Base-by-base conservation (phyloP, 495 filamentous ascomycete species). In the Schizothecium vesticola region DNA sequence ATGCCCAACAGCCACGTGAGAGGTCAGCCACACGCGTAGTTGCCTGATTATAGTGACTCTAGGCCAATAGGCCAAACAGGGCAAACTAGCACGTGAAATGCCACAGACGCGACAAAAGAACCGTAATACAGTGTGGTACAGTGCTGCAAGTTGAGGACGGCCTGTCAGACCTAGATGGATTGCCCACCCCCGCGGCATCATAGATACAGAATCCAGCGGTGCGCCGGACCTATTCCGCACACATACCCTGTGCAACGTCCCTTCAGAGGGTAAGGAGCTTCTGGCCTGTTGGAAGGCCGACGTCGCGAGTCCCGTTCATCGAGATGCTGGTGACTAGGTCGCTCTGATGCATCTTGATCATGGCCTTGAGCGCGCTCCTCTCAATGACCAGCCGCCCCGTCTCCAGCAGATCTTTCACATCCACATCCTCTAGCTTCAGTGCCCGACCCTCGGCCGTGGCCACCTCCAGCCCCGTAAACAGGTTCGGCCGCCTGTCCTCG, bases 391-490 rank as follows among this genome's bases (percentile, higher is more conserved):
- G 80, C 67, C 92, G 85, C 56, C 90, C 91, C 56, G 90, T 86
- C 82, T 95, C 91, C 74, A 99, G 75, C 67, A 97, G 78, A 79
- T 97, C 90, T 85, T 97, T 97, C 56, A 97, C 93, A 84, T 97
- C 94, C 56, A 97, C 90, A 71, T 97, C 91, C 16, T 78, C 78
- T 66, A 87, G 81, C 70, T 85, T 83, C 77, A 91, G 74, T n/a
- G 89, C 87, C 67, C 86, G 86, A 12, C 90, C 92, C 69, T 89
- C 84, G 69, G 85, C 80, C n/a, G 85, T 83, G 61, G 88, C 81
- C 33, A 85, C 81, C 31, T 83, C 82, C 72, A 95, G 76, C 59
- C 85, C 87, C 33, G 75, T 78, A 66, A 83, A 87, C 61, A 93
- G 75, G 57, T 84, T 85, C 24, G 82, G 75, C 69, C 86, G 80